Percentiles rank a stretch among this genome's conserved stretches.
These are phyloP conservation scores for Petunia hybrid DNA, from an alignment of 305 asterid species.

Conservation along the genomic window DNA sequence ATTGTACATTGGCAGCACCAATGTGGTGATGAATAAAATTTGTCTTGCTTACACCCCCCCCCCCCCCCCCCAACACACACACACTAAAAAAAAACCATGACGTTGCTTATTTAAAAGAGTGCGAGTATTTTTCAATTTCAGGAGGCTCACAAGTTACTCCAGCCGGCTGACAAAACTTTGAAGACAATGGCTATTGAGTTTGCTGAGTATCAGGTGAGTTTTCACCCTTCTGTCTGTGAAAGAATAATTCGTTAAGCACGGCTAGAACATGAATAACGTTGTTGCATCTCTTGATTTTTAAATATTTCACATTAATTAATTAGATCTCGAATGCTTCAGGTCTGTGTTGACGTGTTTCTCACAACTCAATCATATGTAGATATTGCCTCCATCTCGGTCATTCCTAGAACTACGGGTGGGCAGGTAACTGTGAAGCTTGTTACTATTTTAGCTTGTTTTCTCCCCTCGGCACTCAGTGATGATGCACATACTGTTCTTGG, in stretches of 20 bases:
- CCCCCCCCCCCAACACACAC: no score
- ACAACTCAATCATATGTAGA: slow-evolving; percentile 89
- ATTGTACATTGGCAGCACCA: slow-evolving; percentile 16
- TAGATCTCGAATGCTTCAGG: slow-evolving; percentile 56
- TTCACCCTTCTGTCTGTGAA: neutral
- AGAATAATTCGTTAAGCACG: slow-evolving; percentile 1
- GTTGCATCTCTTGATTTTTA: neutral
- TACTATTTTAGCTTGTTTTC: slow-evolving; percentile 30
- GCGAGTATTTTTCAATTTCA: slow-evolving; percentile 49
- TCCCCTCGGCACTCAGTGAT: neutral
- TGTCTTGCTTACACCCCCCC: neutral
- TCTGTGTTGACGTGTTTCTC: slow-evolving; percentile 92
- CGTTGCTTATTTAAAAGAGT: slow-evolving; percentile 6
- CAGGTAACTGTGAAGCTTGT: slow-evolving; percentile 55
- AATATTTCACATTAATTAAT: slow-evolving; percentile 16
- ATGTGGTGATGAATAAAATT: neutral
- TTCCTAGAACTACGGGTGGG: slow-evolving; percentile 94
- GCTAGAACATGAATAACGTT: neutral
- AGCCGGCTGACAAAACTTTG: slow-evolving; percentile 78
- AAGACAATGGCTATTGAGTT: slow-evolving; percentile 88
- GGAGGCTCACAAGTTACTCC: slow-evolving; percentile 92
- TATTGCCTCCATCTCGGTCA: slow-evolving; percentile 84
- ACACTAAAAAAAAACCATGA: neutral
- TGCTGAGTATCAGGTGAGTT: slow-evolving; percentile 89
- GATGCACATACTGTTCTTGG: neutral